phyloP scores from a whole-genome alignment of 306 rosid species.

The Quercus parvula region DNA sequence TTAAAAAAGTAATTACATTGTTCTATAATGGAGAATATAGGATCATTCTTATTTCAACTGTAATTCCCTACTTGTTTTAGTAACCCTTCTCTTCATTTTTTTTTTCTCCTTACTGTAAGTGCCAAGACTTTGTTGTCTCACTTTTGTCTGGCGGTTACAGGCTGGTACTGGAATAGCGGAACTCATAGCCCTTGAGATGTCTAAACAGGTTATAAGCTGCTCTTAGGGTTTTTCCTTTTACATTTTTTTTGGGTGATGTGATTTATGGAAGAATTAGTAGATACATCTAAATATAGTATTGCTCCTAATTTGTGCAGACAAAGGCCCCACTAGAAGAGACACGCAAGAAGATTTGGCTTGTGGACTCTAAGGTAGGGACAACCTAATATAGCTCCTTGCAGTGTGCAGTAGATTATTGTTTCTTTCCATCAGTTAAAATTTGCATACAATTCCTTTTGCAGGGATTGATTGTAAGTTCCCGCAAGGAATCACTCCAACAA shows the following conservation, averaged over 20 bases:
- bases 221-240: not conserved
- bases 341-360: conserved; percentile 84
- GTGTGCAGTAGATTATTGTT: conserved; percentile 6
- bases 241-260: not conserved
- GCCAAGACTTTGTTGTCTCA: conserved; percentile 15
- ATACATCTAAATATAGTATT: conserved; percentile 1
- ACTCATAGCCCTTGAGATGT: conserved; percentile 88
- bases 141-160: conserved; percentile 55
- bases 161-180: conserved; percentile 99
- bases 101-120: not conserved
- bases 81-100: not conserved
- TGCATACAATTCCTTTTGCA: conserved; percentile 30
- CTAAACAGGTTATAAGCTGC: conserved; percentile 65
- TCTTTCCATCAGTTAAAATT: conserved; percentile 21
- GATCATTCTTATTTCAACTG: not conserved
- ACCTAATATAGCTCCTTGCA: conserved; percentile 5
- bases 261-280: not conserved
- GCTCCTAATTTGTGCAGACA: conserved; percentile 52
- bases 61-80: conserved; percentile 3
- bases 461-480: conserved; percentile 86
- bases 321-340: conserved; percentile 68
- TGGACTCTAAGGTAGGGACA: conserved; percentile 82
- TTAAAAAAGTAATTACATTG: not conserved
- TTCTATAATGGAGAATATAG: not conserved
- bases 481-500: conserved; percentile 86